A percentile compares a stretch with the other conserved stretches of the same genome.
Conservation (phyloP, 257 asterid species). For the Dorcoceras hygrometricum region DNA sequence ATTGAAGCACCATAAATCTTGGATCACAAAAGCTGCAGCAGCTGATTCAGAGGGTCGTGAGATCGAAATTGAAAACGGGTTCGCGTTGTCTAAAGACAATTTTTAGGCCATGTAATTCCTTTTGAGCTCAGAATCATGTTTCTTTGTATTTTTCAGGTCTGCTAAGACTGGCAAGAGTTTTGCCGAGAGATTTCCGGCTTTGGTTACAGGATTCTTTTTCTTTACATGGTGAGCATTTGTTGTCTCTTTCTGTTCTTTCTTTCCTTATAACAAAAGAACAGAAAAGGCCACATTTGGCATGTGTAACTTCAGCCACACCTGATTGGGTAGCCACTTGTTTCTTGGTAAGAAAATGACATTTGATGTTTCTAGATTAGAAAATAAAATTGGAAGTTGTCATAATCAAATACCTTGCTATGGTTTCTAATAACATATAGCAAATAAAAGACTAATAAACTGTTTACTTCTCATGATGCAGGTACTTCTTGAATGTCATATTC, state of each 20-base stretch:
- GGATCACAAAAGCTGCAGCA: slow-evolving; percentile 45
- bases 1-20: slow-evolving; percentile 27
- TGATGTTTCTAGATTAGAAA: background rate
- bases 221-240: slow-evolving; percentile 42
- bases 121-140: background rate
- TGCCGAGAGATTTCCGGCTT: slow-evolving; percentile 55
- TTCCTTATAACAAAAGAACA: background rate
- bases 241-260: background rate
- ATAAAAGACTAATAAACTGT: background rate
- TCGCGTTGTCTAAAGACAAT: slow-evolving; percentile 4
- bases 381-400: background rate
- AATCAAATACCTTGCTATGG: background rate
- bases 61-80: slow-evolving; percentile 40
- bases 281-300: background rate
- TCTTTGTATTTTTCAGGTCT: slow-evolving; percentile 29
- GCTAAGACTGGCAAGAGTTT: slow-evolving; percentile 39
- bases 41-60: slow-evolving; percentile 46
- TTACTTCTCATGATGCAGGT: slow-evolving; percentile 38
- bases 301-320: too few relatives aligned
- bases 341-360: background rate
- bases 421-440: too few relatives aligned
- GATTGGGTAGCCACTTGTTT: too few relatives aligned
- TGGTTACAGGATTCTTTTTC: slow-evolving; percentile 65
- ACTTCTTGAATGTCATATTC: slow-evolving; percentile 60
- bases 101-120: background rate